Conservation (phyloP, 805 yeast genomes). For the Scheffersomyces stipitis region DNA sequence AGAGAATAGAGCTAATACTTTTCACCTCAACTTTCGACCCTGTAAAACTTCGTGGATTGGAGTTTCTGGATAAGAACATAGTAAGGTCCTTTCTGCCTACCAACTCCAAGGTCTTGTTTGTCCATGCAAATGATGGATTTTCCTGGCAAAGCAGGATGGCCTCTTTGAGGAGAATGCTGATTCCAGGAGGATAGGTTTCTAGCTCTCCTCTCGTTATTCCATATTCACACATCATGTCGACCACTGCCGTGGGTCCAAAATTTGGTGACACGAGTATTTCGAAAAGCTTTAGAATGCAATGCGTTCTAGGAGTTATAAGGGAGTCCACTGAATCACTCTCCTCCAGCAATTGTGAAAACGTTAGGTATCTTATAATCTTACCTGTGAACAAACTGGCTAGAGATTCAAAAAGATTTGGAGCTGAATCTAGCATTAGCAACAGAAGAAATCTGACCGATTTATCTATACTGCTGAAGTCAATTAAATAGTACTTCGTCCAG, state of each 20-base stretch:
- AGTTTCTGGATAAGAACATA: conserved; percentile 18
- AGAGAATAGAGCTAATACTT: conserved; percentile 44
- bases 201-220: conserved; percentile 51
- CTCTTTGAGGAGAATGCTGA: conserved; percentile 65
- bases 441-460: conserved; percentile 40
- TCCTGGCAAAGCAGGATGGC: conserved; percentile 55
- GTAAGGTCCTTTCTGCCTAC: conserved; percentile 69
- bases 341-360: conserved; percentile 67
- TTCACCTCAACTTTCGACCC: conserved; percentile 8
- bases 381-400: conserved; percentile 49
- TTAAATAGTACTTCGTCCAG: conserved; percentile 62
- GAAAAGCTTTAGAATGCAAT: conserved; percentile 56
- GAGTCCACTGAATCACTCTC: conserved; percentile 61
- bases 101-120: conserved; percentile 47
- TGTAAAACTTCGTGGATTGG: conserved; percentile 1
- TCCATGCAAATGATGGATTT: conserved; percentile 50
- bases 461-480: conserved; percentile 35
- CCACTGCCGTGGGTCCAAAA: conserved; percentile 52
- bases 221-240: conserved; percentile 60
- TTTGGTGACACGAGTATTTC: conserved; percentile 59
- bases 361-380: conserved; percentile 52
- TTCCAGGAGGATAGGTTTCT: conserved; percentile 73
- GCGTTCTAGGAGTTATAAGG: conserved; percentile 65
- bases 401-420: conserved; percentile 61
- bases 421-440: conserved; percentile 48